Conservation (phyloP, 148 eudicot genomes). For the Camellia lanceoleosa region DNA sequence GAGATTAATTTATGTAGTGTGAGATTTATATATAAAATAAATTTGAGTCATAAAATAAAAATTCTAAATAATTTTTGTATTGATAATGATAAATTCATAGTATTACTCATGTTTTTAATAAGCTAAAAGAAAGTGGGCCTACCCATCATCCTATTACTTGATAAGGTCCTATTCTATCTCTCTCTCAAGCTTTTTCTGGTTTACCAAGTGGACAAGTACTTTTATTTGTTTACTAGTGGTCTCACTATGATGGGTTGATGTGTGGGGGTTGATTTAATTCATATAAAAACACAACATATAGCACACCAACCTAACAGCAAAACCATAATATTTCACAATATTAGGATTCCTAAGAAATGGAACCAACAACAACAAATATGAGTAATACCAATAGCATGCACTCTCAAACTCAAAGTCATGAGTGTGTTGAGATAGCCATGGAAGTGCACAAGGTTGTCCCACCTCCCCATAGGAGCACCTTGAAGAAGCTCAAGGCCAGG, state of each 20-base stretch:
- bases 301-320: neutral
- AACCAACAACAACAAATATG: neutral
- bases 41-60: too few species aligned
- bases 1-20: too few species aligned
- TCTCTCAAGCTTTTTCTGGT: neutral
- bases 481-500: constrained; percentile 34
- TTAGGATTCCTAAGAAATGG: too few species aligned
- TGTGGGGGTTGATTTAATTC: neutral
- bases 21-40: too few species aligned
- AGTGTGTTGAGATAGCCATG: constrained; percentile 32
- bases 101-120: too few species aligned
- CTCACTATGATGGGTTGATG: neutral
- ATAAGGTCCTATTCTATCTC: neutral
- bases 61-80: too few species aligned
- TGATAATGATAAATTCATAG: too few species aligned
- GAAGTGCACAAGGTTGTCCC: constrained; percentile 46
- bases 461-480: constrained; percentile 48
- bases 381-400: neutral
- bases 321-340: too few species aligned
- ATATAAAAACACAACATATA: neutral
- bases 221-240: constrained; percentile 14
- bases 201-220: constrained; percentile 7
- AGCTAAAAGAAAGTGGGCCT: too few species aligned
- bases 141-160: too few species aligned
- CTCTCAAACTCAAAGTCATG: neutral